Evolutionary conservation across 2,329 filamentous ascomycete species (phyloP), one percentile per base, ranked within the genome.

Genomic region (Ploettnerulaceae sp.): DNA sequence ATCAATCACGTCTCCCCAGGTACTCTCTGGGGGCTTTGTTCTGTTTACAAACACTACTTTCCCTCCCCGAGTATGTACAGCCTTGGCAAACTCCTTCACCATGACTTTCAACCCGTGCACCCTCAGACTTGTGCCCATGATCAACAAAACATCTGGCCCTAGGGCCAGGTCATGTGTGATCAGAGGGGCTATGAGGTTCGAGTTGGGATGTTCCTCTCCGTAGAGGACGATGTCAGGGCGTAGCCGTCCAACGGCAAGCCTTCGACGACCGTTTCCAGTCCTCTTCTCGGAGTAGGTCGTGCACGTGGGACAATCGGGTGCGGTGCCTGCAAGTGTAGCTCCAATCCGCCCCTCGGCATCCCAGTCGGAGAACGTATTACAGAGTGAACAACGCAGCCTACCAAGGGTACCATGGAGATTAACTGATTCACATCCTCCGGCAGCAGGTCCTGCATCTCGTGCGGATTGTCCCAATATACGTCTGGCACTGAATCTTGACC

Each of bases 171-270:
- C 84, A 49, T 85, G 80, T 11, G 82, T 81, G 11, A 85, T 74
- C 9, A 88, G 76, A 2, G 79, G 77, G 17, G 79, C 81, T 53
- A 88, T 83, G 4, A 84, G 69, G 48, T 85, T 79, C 2, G 80
- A 78, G 24, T 76, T 76, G 0, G 84, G 84, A 56, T 88, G 82
- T 42, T 86, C 82, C 60, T 88, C 83, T 17, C 83, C 83, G 58
- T 87, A 88, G 1, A 88, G 69, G 1, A 88, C 83, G 57, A 88
- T 84, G 57, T 88, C 82, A 0, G 84, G 84, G 29, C 83, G 71
- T 14, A 88, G 69, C 50, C 81, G 81, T 25, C 83, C 83, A 2
- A 86, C 75, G 3, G 81, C 80, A 5, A 86, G 69, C 0, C 79
- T 79, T 48, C 83, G 73, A 59, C 86, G 84, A 9, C 84, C 84